Base-by-base conservation (phyloP, 2,329 filamentous ascomycete genomes). In the Pseudogymnoascus sp. region DNA sequence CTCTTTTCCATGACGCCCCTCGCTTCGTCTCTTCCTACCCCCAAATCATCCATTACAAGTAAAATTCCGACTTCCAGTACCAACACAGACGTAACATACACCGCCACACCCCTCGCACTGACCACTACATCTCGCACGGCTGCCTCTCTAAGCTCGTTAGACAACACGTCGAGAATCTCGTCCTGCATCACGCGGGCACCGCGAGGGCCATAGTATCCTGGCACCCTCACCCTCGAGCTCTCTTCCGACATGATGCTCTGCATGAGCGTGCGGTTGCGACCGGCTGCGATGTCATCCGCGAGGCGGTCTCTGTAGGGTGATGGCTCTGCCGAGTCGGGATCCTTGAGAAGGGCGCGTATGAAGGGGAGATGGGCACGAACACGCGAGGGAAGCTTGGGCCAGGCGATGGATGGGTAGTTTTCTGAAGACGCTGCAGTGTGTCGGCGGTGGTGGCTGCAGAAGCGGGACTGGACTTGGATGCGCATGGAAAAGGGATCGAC, bases 191-290 rank as follows among this genome's bases (percentile, higher is more conserved):
- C 75, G 57, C 83, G 83, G 59, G 88, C 79, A 1, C 92, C 92
- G 18, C 86, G 82, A 2, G 86, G 82, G 1, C 92, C 92, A 73
- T 96, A 96, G 74, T 96, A 96, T 0, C 92, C 92, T 8, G 89
- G 88, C 4, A 36, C 54, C 0, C 30, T 28, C 6, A 58, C 30
- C 28, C 28, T 36, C 8, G n/a, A 14, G 5, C 64, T 66, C 78
- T 80, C 57, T 81, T 78, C 28, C 83, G 75, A 4, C 18, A 75
- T 68, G 30, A 67, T 74, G 58, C 79, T 84, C 63, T 83, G 81
- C 59, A 83, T 76, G 61, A 89, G 75, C 25, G 81, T 87, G 59
- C 83, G 79, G 30, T 81, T 82, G 69, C 81, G 79, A 11, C 86
- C 86, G 2, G 76, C 73, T 61, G 79, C 78, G 43, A 89, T 76